phyloP scores from a whole-genome alignment of 2,329 filamentous ascomycete species.

The Anthostomella pinea region DNA sequence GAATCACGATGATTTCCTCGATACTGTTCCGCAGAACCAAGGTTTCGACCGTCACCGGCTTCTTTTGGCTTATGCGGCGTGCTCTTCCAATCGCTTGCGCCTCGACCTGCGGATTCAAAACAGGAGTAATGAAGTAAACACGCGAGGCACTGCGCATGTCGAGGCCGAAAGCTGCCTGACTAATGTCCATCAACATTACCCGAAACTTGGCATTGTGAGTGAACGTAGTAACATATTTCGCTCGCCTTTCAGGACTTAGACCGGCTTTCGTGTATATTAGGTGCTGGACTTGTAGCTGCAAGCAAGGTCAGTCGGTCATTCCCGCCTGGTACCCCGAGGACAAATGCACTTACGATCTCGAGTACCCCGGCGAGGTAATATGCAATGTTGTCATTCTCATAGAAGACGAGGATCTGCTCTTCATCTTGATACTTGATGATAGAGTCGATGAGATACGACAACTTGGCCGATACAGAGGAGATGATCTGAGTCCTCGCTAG shows the following conservation, averaged over 20 bases:
- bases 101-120: slow-evolving; percentile 80
- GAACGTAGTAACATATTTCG: slow-evolving; percentile 77
- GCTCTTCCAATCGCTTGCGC: slow-evolving; percentile 90
- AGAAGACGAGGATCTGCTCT: slow-evolving; percentile 92
- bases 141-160: slow-evolving; percentile 81
- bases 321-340: no score
- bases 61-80: slow-evolving; percentile 80
- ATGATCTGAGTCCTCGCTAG: slow-evolving; percentile 61
- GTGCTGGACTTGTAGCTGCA: slow-evolving; percentile 54
- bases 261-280: slow-evolving; percentile 64
- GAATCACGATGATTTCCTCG: slow-evolving; percentile 78
- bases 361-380: slow-evolving; percentile 82
- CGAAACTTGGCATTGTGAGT: slow-evolving; percentile 65
- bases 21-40: slow-evolving; percentile 76
- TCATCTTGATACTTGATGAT: slow-evolving; percentile 64
- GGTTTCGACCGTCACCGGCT: slow-evolving; percentile 80
- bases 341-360: slow-evolving; percentile 63
- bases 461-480: slow-evolving; percentile 82
- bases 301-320: slow-evolving; percentile 7
- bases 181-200: slow-evolving; percentile 88
- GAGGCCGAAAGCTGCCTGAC: slow-evolving; percentile 81
- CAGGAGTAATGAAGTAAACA: slow-evolving; percentile 86
- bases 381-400: slow-evolving; percentile 82
- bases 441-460: slow-evolving; percentile 78
- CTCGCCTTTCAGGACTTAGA: slow-evolving; percentile 58